Conservation (phyloP, 2,329 filamentous ascomycete species). For the Fusarium equiseti region DNA sequence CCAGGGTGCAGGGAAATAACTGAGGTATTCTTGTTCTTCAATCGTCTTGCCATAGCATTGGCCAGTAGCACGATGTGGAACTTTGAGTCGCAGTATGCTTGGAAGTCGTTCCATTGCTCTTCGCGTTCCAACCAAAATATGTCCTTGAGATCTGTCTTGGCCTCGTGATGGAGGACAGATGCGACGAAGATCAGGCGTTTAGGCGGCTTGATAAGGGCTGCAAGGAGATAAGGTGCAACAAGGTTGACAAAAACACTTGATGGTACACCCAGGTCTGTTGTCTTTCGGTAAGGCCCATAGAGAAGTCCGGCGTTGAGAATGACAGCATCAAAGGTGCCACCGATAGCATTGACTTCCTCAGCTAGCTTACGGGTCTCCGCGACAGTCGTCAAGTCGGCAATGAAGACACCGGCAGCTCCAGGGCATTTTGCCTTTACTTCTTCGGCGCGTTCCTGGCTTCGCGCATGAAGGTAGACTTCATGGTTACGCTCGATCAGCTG, state of each 20-base stretch:
- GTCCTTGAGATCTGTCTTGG: constrained; percentile 27
- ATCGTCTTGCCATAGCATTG: constrained; percentile 36
- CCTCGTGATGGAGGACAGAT: constrained; percentile 36
- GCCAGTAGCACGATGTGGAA: constrained; percentile 38
- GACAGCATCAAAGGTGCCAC: constrained; percentile 36
- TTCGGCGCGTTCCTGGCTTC: constrained; percentile 35
- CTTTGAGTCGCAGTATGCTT: constrained; percentile 39
- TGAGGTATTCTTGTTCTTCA: constrained; percentile 20
- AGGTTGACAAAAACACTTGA: constrained; percentile 39
- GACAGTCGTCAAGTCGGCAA: constrained; percentile 38
- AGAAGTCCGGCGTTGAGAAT: constrained; percentile 39
- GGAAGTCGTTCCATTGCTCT: constrained; percentile 35
- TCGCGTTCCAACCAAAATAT: constrained; percentile 40
- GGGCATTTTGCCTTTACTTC: constrained; percentile 29
- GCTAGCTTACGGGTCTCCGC: constrained; percentile 39
- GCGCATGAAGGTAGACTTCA: constrained; percentile 42
- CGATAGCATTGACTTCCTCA: constrained; percentile 39
- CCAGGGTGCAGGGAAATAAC: constrained; percentile 41
- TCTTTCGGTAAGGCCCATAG: constrained; percentile 35
- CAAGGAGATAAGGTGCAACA: constrained; percentile 41
- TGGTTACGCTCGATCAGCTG: constrained; percentile 42
- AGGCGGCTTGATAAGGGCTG: constrained; percentile 35
- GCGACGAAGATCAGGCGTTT: constrained; percentile 37
- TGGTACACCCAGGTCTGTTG: constrained; percentile 30
- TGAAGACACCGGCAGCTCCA: constrained; percentile 31